These are phyloP conservation scores for Lipomyces oligophaga DNA, from an alignment of 805 yeast species.

Conservation along the genomic window DNA sequence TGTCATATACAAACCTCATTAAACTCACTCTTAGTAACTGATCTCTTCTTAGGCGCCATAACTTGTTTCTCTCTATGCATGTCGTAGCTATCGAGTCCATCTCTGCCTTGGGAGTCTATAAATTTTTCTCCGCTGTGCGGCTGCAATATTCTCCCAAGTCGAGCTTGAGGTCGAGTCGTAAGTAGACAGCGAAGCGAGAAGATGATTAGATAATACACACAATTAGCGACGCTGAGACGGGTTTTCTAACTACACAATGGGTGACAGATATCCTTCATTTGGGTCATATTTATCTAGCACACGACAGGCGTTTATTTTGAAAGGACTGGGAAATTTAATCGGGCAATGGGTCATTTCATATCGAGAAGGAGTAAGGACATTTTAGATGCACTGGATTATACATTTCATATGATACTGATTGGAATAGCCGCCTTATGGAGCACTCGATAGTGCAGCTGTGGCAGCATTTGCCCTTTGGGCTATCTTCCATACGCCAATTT, in stretches of 20 bases:
- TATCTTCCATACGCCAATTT: slow-evolving; percentile 12
- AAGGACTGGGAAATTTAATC: slow-evolving; percentile 8
- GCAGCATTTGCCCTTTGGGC: slow-evolving; percentile 14
- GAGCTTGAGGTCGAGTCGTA: no score
- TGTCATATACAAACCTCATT: background rate
- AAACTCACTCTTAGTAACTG: slow-evolving; percentile 8
- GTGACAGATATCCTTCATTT: no score
- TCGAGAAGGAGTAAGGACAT: slow-evolving; percentile 3
- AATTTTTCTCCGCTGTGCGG: no score
- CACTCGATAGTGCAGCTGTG: slow-evolving; percentile 1
- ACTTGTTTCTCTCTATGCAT: background rate
- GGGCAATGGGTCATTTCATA: slow-evolving; percentile 11
- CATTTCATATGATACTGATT: background rate
- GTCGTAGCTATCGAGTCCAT: no score
- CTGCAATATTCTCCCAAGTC: no score
- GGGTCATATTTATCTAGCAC: slow-evolving; percentile 5
- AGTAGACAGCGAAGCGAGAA: no score
- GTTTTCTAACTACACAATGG: no score
- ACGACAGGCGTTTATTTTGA: slow-evolving; percentile 7
- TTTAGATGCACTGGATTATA: background rate
- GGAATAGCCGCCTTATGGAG: background rate
- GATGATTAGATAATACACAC: no score
- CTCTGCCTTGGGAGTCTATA: no score
- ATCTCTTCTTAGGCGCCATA: slow-evolving; percentile 10
- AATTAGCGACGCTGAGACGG: no score